Percentiles rank a stretch among this genome's conserved stretches.
phyloP scores from a whole-genome alignment of 1,284 basidiomycete genomes.

The Sanghuangporus sanghuang region DNA sequence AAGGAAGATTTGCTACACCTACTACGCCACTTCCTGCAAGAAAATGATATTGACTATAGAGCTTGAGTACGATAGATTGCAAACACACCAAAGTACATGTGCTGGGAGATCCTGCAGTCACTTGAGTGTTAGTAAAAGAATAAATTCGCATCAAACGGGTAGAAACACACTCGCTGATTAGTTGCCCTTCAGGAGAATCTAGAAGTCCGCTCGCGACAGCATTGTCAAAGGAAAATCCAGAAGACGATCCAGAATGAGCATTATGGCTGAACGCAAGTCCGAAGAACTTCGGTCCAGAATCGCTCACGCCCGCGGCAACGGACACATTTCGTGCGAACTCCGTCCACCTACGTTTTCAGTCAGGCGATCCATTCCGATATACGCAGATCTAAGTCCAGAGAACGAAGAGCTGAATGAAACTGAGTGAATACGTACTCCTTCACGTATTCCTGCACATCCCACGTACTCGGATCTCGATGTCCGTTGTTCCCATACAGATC shows the following conservation, averaged over 20 bases:
- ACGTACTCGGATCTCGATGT: slow-evolving; percentile 34
- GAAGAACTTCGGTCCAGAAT: slow-evolving; percentile 22
- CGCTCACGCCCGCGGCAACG: slow-evolving; percentile 23
- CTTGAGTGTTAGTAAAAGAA: neutral
- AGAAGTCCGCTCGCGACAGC: slow-evolving; percentile 28
- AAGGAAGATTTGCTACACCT: slow-evolving; percentile 2
- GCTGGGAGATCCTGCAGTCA: slow-evolving; percentile 51
- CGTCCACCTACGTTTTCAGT: slow-evolving; percentile 27
- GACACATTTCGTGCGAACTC: slow-evolving; percentile 29
- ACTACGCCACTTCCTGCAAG: slow-evolving; percentile 34
- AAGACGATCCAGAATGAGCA: slow-evolving; percentile 2
- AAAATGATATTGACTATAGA: neutral
- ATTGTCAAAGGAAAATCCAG: slow-evolving; percentile 20
- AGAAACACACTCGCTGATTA: slow-evolving; percentile 28
- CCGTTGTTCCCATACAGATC: slow-evolving; percentile 54
- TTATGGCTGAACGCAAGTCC: slow-evolving; percentile 9
- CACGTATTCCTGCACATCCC: slow-evolving; percentile 46
- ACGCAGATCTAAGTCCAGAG: slow-evolving; percentile 23
- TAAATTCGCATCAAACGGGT: neutral
- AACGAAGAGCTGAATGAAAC: neutral
- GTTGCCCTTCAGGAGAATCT: slow-evolving; percentile 28
- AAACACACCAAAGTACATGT: slow-evolving; percentile 44
- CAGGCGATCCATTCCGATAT: slow-evolving; percentile 19
- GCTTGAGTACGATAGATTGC: slow-evolving; percentile 16
- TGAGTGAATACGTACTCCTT: slow-evolving; percentile 39